Evolutionary conservation across 2,329 filamentous ascomycete species (phyloP).

Genomic region (Scedosporium minutisporum): DNA sequence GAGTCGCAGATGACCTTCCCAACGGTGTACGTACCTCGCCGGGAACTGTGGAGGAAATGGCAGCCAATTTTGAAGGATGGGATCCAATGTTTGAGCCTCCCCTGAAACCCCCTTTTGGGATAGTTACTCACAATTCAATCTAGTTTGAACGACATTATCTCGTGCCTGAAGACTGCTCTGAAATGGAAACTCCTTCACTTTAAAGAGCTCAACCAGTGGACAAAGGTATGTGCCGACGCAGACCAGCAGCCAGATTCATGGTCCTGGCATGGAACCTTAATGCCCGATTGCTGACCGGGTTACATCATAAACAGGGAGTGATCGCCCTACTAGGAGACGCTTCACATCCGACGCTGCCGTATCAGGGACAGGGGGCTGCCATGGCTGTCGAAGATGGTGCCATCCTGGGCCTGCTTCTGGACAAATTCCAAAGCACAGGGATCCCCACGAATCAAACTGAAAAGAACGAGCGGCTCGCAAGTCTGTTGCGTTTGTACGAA

Average conservation of each 20-base stretch:
- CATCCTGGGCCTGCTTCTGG: slow-evolving; percentile 18
- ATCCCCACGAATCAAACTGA: too few species aligned
- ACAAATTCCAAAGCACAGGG: background rate
- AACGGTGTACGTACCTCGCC: background rate
- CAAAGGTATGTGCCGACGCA: background rate
- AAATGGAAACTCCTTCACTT: slow-evolving; percentile 6
- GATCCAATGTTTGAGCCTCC: background rate
- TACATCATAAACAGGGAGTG: background rate
- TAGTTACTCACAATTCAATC: background rate
- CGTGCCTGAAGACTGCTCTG: background rate
- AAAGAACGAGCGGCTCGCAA: background rate
- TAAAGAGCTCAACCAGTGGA: slow-evolving; percentile 6
- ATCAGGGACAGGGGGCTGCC: slow-evolving; percentile 17
- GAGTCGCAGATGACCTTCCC: slow-evolving; percentile 5
- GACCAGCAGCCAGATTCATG: background rate
- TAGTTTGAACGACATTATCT: slow-evolving; percentile 3
- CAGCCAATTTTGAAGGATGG: slow-evolving; percentile 4
- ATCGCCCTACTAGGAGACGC: slow-evolving; percentile 13
- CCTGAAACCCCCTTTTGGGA: background rate
- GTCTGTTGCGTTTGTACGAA: slow-evolving; percentile 40
- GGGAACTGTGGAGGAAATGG: slow-evolving; percentile 1
- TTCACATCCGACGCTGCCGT: slow-evolving; percentile 14
- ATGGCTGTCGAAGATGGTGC: slow-evolving; percentile 17
- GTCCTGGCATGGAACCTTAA: too few species aligned
- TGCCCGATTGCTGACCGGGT: too few species aligned